Percentiles rank a stretch among this genome's conserved stretches.
Conservation (phyloP, 148 eudicot genomes). For the Chenopodium album region DNA sequence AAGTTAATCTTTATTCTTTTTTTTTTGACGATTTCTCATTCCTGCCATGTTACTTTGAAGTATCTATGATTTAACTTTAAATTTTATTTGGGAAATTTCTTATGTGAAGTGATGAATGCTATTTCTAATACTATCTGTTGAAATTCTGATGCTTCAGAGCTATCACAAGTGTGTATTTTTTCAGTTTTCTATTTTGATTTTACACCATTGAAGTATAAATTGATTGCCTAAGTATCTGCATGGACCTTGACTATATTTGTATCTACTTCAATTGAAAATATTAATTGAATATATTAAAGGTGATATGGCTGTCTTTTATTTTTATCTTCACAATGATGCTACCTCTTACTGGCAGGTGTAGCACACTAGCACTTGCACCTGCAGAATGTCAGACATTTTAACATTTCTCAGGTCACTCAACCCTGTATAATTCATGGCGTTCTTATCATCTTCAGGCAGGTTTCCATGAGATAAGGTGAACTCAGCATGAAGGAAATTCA, state of each 20-base stretch:
- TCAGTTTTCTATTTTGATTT: background rate
- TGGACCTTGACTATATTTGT: background rate
- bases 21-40: background rate
- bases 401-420: slow-evolving; percentile 1
- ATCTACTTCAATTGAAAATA: background rate
- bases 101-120: background rate
- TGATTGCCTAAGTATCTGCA: background rate
- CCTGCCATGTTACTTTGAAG: background rate
- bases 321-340: background rate
- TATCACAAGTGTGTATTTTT: background rate
- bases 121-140: background rate
- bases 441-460: background rate
- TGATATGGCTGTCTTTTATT: background rate
- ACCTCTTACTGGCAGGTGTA: slow-evolving; percentile 8
- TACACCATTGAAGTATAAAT: background rate
- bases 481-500: background rate
- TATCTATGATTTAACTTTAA: background rate
- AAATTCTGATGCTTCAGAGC: background rate
- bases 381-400: slow-evolving; percentile 12
- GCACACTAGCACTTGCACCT: background rate
- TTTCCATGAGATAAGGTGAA: background rate
- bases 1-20: background rate
- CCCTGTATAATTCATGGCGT: background rate
- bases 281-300: background rate
- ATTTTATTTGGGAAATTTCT: background rate